A percentile compares a stretch with the other conserved stretches of the same genome.
Conservation (phyloP, 2,329 filamentous ascomycete species). For the Basipetospora chlamydospora region DNA sequence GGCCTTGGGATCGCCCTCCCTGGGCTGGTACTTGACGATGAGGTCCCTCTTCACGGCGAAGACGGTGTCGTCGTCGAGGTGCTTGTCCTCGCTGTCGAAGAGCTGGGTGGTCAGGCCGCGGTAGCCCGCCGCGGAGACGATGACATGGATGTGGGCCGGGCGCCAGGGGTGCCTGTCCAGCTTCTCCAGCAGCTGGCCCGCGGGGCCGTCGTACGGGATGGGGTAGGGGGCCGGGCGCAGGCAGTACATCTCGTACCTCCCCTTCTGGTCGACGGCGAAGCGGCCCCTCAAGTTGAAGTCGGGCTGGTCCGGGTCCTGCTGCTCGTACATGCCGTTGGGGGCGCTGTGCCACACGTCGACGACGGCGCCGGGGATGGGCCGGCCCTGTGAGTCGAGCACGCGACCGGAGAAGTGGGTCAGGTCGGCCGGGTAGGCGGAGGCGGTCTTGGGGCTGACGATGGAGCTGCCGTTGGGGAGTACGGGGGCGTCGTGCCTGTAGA, state of each 20-base stretch:
- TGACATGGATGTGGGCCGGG: slow-evolving; percentile 47
- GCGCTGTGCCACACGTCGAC: slow-evolving; percentile 72
- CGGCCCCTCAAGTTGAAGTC: slow-evolving; percentile 63
- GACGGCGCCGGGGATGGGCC: slow-evolving; percentile 46
- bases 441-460: slow-evolving; percentile 39
- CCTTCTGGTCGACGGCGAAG: slow-evolving; percentile 51
- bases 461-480: slow-evolving; percentile 52
- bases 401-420: slow-evolving; percentile 51
- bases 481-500: slow-evolving; percentile 65
- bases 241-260: slow-evolving; percentile 48
- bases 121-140: slow-evolving; percentile 41
- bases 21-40: slow-evolving; percentile 24
- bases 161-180: slow-evolving; percentile 42
- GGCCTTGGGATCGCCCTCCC: slow-evolving; percentile 28
- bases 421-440: slow-evolving; percentile 25
- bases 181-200: slow-evolving; percentile 32
- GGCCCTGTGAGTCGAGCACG: slow-evolving; percentile 29
- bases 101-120: slow-evolving; percentile 60
- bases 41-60: slow-evolving; percentile 41
- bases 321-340: slow-evolving; percentile 57
- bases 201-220: slow-evolving; percentile 35
- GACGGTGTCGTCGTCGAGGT: slow-evolving; percentile 38
- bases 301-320: slow-evolving; percentile 55
- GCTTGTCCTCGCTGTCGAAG: slow-evolving; percentile 52
- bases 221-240: slow-evolving; percentile 44